Percentiles rank a stretch among this genome's conserved stretches.
phyloP scores from a whole-genome alignment of 2,329 filamentous ascomycete genomes.

The Leptographium galeiforme region DNA sequence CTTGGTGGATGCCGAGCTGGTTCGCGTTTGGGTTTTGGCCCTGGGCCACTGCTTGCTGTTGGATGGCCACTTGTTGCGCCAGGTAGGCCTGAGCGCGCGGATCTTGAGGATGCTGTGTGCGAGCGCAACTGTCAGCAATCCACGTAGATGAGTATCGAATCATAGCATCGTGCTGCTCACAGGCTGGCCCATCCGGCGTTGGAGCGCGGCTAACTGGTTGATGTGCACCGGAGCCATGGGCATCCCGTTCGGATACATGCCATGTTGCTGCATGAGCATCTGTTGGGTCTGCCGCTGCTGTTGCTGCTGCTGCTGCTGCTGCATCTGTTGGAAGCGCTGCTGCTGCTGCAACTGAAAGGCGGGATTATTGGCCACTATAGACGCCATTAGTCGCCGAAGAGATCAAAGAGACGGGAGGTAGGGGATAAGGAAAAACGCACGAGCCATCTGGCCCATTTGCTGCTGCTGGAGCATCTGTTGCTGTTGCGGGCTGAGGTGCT shows the following conservation, averaged over 20 bases:
- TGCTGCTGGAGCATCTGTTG: slow-evolving; percentile 47
- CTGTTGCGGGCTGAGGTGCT: slow-evolving; percentile 54
- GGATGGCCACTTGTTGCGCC: slow-evolving; percentile 32
- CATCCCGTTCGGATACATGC: slow-evolving; percentile 38
- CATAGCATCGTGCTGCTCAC: neutral
- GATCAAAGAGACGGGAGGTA: slow-evolving; percentile 1
- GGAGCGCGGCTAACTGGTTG: slow-evolving; percentile 21
- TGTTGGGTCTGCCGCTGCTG: slow-evolving; percentile 39
- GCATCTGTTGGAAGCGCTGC: slow-evolving; percentile 38
- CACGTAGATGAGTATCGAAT: neutral
- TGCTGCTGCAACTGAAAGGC: slow-evolving; percentile 33
- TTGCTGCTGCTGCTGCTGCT: slow-evolving; percentile 32
- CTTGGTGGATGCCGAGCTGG: slow-evolving; percentile 17
- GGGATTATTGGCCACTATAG: slow-evolving; percentile 18
- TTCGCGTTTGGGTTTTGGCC: slow-evolving; percentile 5
- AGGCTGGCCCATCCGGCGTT: slow-evolving; percentile 20
- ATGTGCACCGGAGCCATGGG: slow-evolving; percentile 37
- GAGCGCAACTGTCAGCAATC: neutral
- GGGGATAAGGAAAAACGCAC: slow-evolving; percentile 13
- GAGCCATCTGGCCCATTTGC: slow-evolving; percentile 26
- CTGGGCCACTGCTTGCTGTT: slow-evolving; percentile 29
- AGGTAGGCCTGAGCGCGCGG: slow-evolving; percentile 23
- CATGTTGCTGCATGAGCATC: slow-evolving; percentile 34
- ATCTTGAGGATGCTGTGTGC: neutral
- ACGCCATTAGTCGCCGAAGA: neutral